Percentiles rank a stretch among this genome's conserved stretches.
Evolutionary conservation across 768 basidiomycete genomes (phyloP).

Genomic region (Leccinum variicolor): DNA sequence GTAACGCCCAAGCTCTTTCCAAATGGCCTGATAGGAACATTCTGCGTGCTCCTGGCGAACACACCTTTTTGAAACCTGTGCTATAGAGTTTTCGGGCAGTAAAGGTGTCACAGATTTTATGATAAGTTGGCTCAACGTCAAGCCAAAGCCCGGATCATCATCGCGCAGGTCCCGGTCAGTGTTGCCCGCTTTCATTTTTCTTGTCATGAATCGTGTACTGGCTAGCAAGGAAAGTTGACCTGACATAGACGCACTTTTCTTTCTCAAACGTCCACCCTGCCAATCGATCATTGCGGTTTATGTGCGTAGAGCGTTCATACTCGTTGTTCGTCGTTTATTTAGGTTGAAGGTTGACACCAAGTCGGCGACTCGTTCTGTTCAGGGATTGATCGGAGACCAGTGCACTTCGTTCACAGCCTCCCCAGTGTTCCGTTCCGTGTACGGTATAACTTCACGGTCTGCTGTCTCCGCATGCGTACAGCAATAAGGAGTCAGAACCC

Average conservation of each 20-base stretch:
- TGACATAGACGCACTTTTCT: too few relatives aligned
- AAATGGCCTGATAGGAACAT: neutral
- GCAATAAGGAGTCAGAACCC: neutral
- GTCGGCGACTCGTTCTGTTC: neutral
- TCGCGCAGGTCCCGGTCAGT: neutral
- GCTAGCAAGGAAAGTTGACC: neutral
- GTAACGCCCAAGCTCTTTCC: neutral
- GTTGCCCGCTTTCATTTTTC: neutral
- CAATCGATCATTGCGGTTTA: too few relatives aligned
- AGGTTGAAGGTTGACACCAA: too few relatives aligned
- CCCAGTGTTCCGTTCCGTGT: neutral
- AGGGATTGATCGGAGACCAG: neutral
- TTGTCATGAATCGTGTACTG: neutral
- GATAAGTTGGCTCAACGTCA: neutral
- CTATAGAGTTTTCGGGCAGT: neutral
- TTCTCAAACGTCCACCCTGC: too few relatives aligned
- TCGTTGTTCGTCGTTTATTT: too few relatives aligned
- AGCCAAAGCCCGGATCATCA: neutral
- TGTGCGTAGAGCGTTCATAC: too few relatives aligned
- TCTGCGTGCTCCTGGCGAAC: neutral
- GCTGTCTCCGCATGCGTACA: neutral
- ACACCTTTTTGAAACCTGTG: neutral
- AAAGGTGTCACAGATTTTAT: neutral
- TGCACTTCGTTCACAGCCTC: too few relatives aligned
- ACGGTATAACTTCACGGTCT: neutral